Evolutionary conservation across 305 asterid genomes (phyloP).

Genomic region (Salvia sclarea): DNA sequence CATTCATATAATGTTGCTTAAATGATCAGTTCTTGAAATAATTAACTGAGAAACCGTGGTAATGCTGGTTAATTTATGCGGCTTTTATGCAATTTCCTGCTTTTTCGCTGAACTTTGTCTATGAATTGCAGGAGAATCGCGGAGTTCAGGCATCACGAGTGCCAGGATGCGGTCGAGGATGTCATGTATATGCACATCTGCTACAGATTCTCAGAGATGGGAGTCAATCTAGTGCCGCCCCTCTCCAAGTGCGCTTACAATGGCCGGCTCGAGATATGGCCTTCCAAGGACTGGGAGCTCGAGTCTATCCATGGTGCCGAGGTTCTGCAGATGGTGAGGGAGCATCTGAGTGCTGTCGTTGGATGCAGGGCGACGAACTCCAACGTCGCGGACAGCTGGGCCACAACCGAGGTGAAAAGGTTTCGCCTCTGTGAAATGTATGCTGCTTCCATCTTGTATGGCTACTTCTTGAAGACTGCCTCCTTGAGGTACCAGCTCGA

Average conservation of each 20-base stretch:
- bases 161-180: constrained; percentile 70
- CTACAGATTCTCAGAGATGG: constrained; percentile 56
- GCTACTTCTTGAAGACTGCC: constrained; percentile 79
- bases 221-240: constrained; percentile 69
- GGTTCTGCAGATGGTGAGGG: constrained; percentile 70
- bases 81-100: background rate
- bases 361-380: constrained; percentile 60
- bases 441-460: constrained; percentile 64
- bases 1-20: constrained; percentile 27
- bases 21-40: constrained; percentile 36
- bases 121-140: constrained; percentile 73
- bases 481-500: constrained; percentile 72
- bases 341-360: constrained; percentile 52
- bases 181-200: constrained; percentile 57
- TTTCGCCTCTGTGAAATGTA: constrained; percentile 57
- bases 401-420: constrained; percentile 45
- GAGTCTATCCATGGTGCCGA: constrained; percentile 74
- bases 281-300: constrained; percentile 83
- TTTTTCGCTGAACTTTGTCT: constrained; percentile 36
- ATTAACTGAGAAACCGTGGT: constrained; percentile 43
- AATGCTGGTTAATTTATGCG: constrained; percentile 36
- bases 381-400: constrained; percentile 56
- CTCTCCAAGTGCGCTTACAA: constrained; percentile 71
- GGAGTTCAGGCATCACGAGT: constrained; percentile 50
- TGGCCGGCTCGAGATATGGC: constrained; percentile 72